Evolutionary conservation across 2,329 filamentous ascomycete genomes (phyloP).

Genomic region (Sarocladium oryzae): DNA sequence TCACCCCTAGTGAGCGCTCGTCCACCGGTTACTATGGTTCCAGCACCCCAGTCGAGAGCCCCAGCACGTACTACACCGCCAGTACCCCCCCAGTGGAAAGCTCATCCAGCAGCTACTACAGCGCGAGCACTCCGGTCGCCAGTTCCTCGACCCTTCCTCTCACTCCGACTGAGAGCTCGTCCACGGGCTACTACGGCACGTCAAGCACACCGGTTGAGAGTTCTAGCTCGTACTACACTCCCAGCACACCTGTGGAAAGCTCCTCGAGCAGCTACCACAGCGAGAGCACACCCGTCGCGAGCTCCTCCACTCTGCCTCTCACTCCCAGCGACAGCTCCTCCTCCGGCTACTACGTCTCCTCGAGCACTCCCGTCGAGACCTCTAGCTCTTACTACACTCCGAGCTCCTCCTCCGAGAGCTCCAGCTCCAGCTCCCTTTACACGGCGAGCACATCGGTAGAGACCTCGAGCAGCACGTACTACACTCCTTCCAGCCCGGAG

Average conservation of each 20-base stretch:
- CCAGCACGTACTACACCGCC: background rate
- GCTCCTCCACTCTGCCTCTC: background rate
- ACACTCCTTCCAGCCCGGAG: background rate
- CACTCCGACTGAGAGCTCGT: no score
- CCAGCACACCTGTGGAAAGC: background rate
- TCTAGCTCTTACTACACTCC: background rate
- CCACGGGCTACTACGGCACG: no score
- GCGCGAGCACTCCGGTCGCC: no score
- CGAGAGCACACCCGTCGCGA: background rate
- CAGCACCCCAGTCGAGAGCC: constrained; percentile 3
- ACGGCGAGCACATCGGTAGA: background rate
- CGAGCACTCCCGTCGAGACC: background rate
- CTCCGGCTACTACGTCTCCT: background rate
- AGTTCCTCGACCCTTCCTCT: no score
- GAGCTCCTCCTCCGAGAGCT: background rate
- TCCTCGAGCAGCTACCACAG: background rate
- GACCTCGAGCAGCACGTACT: background rate
- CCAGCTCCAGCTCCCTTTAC: background rate
- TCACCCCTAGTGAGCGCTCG: no score
- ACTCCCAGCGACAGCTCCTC: background rate
- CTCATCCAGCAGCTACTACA: background rate
- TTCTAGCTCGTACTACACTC: background rate
- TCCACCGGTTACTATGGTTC: no score
- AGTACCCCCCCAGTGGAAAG: background rate
- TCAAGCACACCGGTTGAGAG: constrained; percentile 6